phyloP scores from a whole-genome alignment of 192 early-diverging fungal species.

The Coemansia sp. region DNA sequence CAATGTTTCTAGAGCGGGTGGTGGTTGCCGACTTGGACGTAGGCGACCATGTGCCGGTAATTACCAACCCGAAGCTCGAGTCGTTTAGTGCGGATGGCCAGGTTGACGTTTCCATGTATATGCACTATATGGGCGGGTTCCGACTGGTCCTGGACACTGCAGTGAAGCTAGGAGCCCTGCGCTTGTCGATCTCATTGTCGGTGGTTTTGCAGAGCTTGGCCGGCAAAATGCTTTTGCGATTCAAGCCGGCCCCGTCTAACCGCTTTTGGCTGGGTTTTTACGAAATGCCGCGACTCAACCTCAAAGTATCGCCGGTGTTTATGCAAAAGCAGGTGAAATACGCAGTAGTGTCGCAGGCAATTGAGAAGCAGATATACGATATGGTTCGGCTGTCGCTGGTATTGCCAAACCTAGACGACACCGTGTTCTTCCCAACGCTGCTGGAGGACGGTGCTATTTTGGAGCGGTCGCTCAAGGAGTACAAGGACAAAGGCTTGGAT shows the following conservation, averaged over 20 bases:
- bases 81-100: conserved; percentile 70
- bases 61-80: conserved; percentile 73
- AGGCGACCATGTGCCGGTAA: conserved; percentile 73
- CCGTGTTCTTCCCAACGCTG: conserved; percentile 66
- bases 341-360: conserved; percentile 75
- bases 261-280: conserved; percentile 86
- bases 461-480: conserved; percentile 49
- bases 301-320: conserved; percentile 75
- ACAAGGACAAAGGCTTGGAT: conserved; percentile 22
- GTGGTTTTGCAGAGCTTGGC: conserved; percentile 70
- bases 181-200: conserved; percentile 72
- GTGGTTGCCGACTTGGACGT: conserved; percentile 70
- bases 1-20: conserved; percentile 78
- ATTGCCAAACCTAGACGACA: conserved; percentile 87
- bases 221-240: conserved; percentile 70
- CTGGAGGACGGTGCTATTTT: conserved; percentile 60
- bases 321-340: conserved; percentile 81
- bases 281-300: conserved; percentile 69
- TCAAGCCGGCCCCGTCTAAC: conserved; percentile 79
- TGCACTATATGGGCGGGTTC: conserved; percentile 79
- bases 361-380: conserved; percentile 81
- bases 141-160: conserved; percentile 71
- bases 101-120: conserved; percentile 66
- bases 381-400: conserved; percentile 75
- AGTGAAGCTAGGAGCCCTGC: conserved; percentile 61